Conservation (phyloP, 345 rosid species). For the Nasturtium officinale region DNA sequence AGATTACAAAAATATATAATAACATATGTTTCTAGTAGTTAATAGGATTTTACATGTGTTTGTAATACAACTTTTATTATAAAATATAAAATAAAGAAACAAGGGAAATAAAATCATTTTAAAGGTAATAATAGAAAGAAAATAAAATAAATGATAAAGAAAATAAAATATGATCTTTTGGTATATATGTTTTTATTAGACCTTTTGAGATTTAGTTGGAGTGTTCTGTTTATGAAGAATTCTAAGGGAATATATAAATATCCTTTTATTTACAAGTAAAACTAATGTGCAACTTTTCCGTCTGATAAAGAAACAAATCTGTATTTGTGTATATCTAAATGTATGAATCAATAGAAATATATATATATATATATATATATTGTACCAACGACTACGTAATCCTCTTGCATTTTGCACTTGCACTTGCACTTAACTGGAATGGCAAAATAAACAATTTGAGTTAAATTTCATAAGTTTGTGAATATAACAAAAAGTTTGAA, state of each 20-base stretch:
- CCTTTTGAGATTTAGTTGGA: slow-evolving; percentile 7
- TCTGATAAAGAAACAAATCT: background rate
- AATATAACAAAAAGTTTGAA: background rate
- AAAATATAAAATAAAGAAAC: background rate
- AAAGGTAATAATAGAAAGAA: background rate
- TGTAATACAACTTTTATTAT: background rate
- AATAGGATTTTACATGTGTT: background rate
- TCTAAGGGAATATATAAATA: background rate
- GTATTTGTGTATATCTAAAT: background rate
- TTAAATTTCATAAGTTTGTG: slow-evolving; percentile 1
- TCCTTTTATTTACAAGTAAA: background rate
- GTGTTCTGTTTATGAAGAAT: background rate
- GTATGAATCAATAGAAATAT: background rate
- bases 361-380: background rate
- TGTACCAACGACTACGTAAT: background rate
- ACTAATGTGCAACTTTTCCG: background rate
- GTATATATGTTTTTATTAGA: background rate
- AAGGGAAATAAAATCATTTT: background rate
- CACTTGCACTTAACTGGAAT: background rate
- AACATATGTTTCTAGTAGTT: background rate
- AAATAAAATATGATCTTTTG: background rate
- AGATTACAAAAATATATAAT: background rate
- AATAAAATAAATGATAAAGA: background rate
- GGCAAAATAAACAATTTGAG: background rate
- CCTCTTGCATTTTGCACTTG: background rate